A percentile compares a stretch with the other conserved stretches of the same genome.
Conservation (phyloP, 257 asterid genomes). For the Fraxinus anomala region DNA sequence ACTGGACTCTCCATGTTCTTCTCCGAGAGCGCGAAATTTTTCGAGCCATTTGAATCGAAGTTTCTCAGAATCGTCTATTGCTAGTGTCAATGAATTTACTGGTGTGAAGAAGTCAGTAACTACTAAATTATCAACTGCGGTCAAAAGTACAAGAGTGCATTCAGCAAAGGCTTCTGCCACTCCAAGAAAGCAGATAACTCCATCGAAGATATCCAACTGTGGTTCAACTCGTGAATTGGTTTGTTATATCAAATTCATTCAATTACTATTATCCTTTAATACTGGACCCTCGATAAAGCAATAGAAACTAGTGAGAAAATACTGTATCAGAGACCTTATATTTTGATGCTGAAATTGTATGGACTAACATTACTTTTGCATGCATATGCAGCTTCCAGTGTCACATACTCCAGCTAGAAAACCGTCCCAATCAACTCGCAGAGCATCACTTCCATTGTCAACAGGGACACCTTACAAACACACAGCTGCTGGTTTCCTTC, state of each 20-base stretch:
- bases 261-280: not conserved
- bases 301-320: not conserved
- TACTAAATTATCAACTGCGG: conserved; percentile 42
- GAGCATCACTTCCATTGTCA: conserved; percentile 82
- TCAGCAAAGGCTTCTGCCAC: conserved; percentile 46
- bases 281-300: not conserved
- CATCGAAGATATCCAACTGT: conserved; percentile 67
- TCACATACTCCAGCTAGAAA: conserved; percentile 70
- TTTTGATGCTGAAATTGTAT: not conserved
- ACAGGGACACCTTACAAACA: conserved; percentile 4
- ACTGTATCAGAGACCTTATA: not conserved
- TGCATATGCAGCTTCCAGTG: conserved; percentile 71
- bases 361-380: conserved; percentile 1
- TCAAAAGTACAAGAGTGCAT: conserved; percentile 42
- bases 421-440: conserved; percentile 49
- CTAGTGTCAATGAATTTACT: conserved; percentile 44
- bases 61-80: conserved; percentile 48
- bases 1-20: conserved; percentile 52
- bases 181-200: conserved; percentile 55
- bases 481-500: conserved; percentile 35
- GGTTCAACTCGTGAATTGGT: conserved; percentile 97
- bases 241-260: conserved; percentile 24
- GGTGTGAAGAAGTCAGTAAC: conserved; percentile 39
- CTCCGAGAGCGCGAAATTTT: conserved; percentile 49
- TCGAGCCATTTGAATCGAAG: conserved; percentile 44